phyloP scores from a whole-genome alignment of 331 rosid species.

The Acacia concinna region DNA sequence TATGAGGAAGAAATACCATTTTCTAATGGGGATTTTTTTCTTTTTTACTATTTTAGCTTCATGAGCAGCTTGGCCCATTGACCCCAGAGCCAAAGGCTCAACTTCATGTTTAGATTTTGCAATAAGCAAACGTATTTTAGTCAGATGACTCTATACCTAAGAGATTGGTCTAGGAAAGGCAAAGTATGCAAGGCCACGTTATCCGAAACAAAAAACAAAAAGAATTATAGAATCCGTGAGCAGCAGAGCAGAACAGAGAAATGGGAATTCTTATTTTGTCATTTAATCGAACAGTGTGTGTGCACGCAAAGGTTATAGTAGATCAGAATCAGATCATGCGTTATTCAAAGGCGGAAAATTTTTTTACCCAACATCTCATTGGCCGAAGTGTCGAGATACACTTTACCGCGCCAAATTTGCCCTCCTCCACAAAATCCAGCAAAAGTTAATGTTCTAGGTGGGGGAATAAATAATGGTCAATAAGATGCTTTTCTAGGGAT shows the following conservation, averaged over 20 bases:
- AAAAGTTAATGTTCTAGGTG: constrained; percentile 13
- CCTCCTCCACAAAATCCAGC: constrained; percentile 19
- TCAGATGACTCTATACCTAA: neutral
- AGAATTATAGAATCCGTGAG: constrained; percentile 36
- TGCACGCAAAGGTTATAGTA: constrained; percentile 25
- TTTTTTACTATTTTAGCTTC: neutral
- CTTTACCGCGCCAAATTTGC: neutral
- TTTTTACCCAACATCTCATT: constrained; percentile 23
- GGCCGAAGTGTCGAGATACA: constrained; percentile 17
- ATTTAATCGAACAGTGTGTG: neutral
- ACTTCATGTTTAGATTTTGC: neutral
- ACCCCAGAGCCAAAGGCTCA: constrained; percentile 9
- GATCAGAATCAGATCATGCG: constrained; percentile 27
- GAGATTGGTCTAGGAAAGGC: constrained; percentile 16
- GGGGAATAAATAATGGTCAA: constrained; percentile 34
- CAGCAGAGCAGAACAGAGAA: constrained; percentile 20
- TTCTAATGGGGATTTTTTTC: neutral
- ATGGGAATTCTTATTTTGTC: constrained; percentile 32
- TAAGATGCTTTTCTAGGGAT: constrained; percentile 34
- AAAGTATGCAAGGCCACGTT: neutral
- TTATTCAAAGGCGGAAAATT: neutral
- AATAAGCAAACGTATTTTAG: neutral
- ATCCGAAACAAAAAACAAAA: neutral
- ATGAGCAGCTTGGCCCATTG: constrained; percentile 12
- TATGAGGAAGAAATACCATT: constrained; percentile 2